A percentile compares a stretch with the other conserved stretches of the same genome.
phyloP scores from a whole-genome alignment of 129 eudicot genomes.

The Dittrichia graveolens region DNA sequence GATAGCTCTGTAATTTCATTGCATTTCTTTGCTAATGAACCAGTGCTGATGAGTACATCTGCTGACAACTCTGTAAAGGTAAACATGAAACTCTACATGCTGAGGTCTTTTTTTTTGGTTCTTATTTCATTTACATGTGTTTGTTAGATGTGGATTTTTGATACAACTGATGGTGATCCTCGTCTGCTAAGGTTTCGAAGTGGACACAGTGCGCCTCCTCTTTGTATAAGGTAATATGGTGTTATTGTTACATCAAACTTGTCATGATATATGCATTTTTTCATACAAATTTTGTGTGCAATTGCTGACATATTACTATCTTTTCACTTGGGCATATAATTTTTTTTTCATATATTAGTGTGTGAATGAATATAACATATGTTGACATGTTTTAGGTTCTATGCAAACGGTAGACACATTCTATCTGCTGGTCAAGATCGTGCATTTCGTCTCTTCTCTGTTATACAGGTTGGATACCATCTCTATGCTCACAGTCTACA shows the following conservation, averaged over 20 bases:
- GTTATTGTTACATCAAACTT: constrained; percentile 2
- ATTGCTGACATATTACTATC: no score
- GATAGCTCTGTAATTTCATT: constrained; percentile 75
- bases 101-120: not conserved
- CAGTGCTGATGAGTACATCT: constrained; percentile 90
- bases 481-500: not conserved
- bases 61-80: constrained; percentile 93
- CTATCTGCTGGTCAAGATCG: constrained; percentile 98
- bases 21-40: constrained; percentile 90
- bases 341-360: no score
- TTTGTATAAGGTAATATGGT: constrained; percentile 61
- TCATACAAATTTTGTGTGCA: not conserved
- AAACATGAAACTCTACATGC: constrained; percentile 3
- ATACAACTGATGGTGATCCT: constrained; percentile 94
- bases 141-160: constrained; percentile 92
- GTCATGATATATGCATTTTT: not conserved
- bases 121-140: constrained; percentile 2
- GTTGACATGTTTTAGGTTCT: constrained; percentile 48
- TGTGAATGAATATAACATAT: no score
- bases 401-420: constrained; percentile 95
- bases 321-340: no score
- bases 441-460: constrained; percentile 96
- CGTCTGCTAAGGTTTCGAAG: constrained; percentile 87
- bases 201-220: constrained; percentile 99
- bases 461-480: constrained; percentile 56